Conservation (phyloP, 345 rosid species). For the Eucalyptus cloeziana region DNA sequence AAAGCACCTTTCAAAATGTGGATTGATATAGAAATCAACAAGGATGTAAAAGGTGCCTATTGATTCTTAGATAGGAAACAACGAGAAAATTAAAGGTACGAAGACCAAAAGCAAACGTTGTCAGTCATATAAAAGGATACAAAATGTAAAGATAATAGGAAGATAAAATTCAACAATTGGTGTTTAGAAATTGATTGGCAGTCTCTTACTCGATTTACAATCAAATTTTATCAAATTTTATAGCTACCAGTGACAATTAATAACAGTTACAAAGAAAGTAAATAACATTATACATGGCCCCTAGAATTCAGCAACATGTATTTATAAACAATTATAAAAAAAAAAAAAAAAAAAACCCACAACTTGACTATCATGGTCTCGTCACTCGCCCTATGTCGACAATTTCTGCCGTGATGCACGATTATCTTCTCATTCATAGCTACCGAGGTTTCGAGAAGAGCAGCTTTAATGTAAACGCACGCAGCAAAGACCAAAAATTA, state of each 20-base stretch:
- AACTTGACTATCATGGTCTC: rapidly evolving
- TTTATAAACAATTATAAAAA: too few species aligned
- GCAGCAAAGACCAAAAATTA: neutral
- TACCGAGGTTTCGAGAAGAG: neutral
- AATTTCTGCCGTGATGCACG: too few species aligned
- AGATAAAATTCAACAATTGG: neutral
- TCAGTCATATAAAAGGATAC: neutral
- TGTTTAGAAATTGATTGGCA: neutral
- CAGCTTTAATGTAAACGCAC: neutral
- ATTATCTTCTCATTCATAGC: neutral
- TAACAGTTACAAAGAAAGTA: too few species aligned
- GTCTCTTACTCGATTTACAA: too few species aligned
- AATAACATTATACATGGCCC: too few species aligned
- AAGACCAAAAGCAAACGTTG: rapidly evolving
- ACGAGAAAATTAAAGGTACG: neutral
- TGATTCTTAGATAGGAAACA: rapidly evolving
- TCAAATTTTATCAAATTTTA: too few species aligned
- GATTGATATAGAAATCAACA: neutral
- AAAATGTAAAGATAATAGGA: rapidly evolving
- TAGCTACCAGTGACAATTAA: too few species aligned
- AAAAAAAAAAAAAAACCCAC: too few species aligned
- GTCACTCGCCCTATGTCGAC: too few species aligned
- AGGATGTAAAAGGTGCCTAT: rapidly evolving
- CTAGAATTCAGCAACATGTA: too few species aligned
- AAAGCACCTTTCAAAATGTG: neutral